A percentile compares a stretch with the other conserved stretches of the same genome.
Evolutionary conservation across 208 protist genomes (phyloP).

Genomic region (Wallacemonas sp.): DNA sequence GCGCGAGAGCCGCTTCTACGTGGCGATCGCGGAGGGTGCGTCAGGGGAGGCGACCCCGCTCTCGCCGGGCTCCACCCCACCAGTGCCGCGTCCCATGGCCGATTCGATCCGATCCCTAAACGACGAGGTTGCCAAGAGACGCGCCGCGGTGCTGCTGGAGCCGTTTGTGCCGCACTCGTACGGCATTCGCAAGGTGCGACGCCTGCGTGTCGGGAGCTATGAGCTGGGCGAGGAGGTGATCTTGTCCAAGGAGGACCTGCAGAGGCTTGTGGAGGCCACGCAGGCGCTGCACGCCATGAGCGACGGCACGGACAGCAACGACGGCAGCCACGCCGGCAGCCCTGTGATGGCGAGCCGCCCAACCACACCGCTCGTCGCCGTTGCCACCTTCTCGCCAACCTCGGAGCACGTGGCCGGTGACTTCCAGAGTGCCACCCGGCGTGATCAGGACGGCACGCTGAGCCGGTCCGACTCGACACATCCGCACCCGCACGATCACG

Average conservation of each 20-base stretch:
- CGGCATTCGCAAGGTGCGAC: slow-evolving; percentile 26
- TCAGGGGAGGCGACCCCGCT: slow-evolving; percentile 4
- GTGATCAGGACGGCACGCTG: not conserved
- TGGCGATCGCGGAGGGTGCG: slow-evolving; percentile 30
- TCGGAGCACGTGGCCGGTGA: not conserved
- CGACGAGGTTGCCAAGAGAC: too few species aligned
- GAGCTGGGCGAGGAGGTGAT: slow-evolving; percentile 10
- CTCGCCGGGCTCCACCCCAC: too few species aligned
- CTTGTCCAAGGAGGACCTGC: slow-evolving; percentile 6
- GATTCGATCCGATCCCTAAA: too few species aligned
- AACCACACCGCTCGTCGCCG: slow-evolving; percentile 1
- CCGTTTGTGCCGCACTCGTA: slow-evolving; percentile 45
- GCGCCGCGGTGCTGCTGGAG: slow-evolving; percentile 14
- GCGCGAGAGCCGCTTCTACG: slow-evolving; percentile 42
- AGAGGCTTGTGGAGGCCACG: slow-evolving; percentile 3
- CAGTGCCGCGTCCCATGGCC: too few species aligned
- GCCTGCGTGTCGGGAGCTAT: slow-evolving; percentile 18
- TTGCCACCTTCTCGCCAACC: slow-evolving; percentile 3
- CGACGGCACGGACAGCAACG: not conserved
- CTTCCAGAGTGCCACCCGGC: not conserved
- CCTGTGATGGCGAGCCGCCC: not conserved
- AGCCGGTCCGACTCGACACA: not conserved
- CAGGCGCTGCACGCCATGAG: not conserved
- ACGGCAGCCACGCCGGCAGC: not conserved
- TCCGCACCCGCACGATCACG: not conserved